Percentiles rank a stretch among this genome's conserved stretches.
These are phyloP conservation scores for Theileria annulata DNA, from an alignment of 169 alveolate genomes.

Conservation along the genomic window DNA sequence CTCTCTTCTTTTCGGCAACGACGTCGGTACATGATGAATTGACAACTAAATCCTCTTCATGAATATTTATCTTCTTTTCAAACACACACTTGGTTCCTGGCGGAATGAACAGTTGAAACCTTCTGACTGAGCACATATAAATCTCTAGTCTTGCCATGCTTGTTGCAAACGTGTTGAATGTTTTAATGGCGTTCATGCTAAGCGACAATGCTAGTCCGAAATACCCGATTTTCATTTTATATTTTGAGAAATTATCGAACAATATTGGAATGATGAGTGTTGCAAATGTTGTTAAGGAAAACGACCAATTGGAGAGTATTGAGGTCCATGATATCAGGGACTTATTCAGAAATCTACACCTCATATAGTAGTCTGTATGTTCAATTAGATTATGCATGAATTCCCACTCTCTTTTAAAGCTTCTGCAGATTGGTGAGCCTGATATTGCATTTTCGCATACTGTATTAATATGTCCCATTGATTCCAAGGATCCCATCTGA, in stretches of 20 bases:
- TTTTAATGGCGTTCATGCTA: not conserved
- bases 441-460: slow-evolving; percentile 40
- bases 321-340: slow-evolving; percentile 41
- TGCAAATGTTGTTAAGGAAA: not conserved
- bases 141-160: slow-evolving; percentile 11
- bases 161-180: not conserved
- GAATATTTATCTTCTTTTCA: slow-evolving; percentile 3
- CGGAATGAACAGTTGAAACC: slow-evolving; percentile 18
- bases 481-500: slow-evolving; percentile 34
- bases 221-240: slow-evolving; percentile 1
- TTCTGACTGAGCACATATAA: slow-evolving; percentile 7
- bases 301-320: slow-evolving; percentile 17
- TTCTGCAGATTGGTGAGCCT: slow-evolving; percentile 41
- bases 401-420: slow-evolving; percentile 41
- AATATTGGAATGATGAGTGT: slow-evolving; percentile 16
- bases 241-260: not conserved
- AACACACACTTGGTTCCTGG: slow-evolving; percentile 12
- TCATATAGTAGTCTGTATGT: slow-evolving; percentile 26
- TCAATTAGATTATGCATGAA: slow-evolving; percentile 25
- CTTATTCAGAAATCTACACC: slow-evolving; percentile 24
- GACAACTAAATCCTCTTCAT: slow-evolving; percentile 18
- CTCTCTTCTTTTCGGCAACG: not conserved
- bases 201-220: slow-evolving; percentile 12
- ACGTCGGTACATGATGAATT: not conserved
- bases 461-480: slow-evolving; percentile 29